Base-by-base conservation (phyloP, 192 early-diverging fungal species). In the Coemansia sp. region DNA sequence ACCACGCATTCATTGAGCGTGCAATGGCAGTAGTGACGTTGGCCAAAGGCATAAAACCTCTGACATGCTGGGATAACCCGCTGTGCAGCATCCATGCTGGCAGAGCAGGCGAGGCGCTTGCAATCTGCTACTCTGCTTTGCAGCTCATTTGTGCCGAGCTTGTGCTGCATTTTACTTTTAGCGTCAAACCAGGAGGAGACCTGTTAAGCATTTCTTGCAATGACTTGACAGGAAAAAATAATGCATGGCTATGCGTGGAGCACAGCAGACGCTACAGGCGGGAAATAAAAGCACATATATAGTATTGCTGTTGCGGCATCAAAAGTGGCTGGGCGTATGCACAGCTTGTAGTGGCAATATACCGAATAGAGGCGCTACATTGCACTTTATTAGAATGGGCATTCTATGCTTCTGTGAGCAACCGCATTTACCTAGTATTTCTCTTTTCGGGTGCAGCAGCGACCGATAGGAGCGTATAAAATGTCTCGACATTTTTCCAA, bases 321-420 rank as follows among this genome's bases (percentile, higher is more conserved):
- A 30, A 5, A n/a, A 29, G 45, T 18, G 26, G 18, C 45, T 47
- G 7, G 27, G 34, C 15, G 15, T 19, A 26, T 47, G 27, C 11
- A 25, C 45, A 47, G 45, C 31, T 25, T 18, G 23, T 4, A 45
- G 42, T 27, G 42, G 42, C 27, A 47, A 47, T 47, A 47, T 47
- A 47, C 45, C 15, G 27, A 47, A 53, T 40, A 23, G 36, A 53
- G 36, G 38, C 52, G 52, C 10, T 40, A 14, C 37, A 25, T 25
- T 37, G 37, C 27, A 10, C 19, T 53, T 53, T 53, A 40, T 40
- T 41, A 18, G 38, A 53, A 53, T 39, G 21, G 15, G 6, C 40
- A 42, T 34, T 34, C 30, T 15, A 33, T 32, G 18, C 2, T 21
- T 33, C 18, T 23, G 15, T 14, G 5, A 39, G 18, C 21, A 45